Evolutionary conservation across 2,329 filamentous ascomycete species (phyloP).

Genomic region (Aureobasidium sp.): DNA sequence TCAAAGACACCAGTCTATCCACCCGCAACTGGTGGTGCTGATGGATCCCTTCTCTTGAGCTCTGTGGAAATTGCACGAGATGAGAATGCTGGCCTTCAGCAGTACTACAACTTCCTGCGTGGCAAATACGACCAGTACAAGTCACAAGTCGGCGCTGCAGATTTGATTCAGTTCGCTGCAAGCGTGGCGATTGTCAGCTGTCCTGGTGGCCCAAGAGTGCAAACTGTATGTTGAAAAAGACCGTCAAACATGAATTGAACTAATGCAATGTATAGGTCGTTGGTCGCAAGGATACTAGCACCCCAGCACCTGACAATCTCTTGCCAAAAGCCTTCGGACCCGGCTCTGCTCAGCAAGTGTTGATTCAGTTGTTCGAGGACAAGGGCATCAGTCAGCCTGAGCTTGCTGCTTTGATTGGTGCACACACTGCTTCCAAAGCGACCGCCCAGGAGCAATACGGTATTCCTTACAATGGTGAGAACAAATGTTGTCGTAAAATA

Average conservation of each 20-base stretch:
- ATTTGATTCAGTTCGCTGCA: conserved; percentile 44
- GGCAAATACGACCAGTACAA: conserved; percentile 27
- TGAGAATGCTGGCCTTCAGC: conserved; percentile 29
- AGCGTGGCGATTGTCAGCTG: conserved; percentile 43
- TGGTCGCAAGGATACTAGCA: conserved; percentile 32
- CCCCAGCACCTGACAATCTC: conserved; percentile 29
- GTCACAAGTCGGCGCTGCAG: conserved; percentile 42
- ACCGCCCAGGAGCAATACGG: conserved; percentile 29
- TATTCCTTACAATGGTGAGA: conserved; percentile 32
- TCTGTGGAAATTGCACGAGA: conserved; percentile 33
- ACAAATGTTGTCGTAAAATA: too few species aligned
- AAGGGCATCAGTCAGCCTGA: conserved; percentile 47
- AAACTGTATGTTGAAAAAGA: conserved; percentile 17
- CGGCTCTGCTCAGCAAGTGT: conserved; percentile 31
- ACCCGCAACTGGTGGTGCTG: conserved; percentile 38
- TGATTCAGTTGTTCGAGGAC: conserved; percentile 42
- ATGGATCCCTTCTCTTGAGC: conserved; percentile 40
- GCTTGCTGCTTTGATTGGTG: conserved; percentile 49
- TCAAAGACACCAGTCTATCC: conserved; percentile 19
- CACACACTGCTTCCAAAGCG: conserved; percentile 46
- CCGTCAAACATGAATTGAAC: neutral
- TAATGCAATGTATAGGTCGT: conserved; percentile 35
- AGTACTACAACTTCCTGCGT: conserved; percentile 36
- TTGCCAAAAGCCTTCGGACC: conserved; percentile 31
- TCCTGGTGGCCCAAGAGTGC: conserved; percentile 46